Evolutionary conservation across 176 grass and related monocot species (phyloP).

Genomic region (Puccinellia tenuiflora): DNA sequence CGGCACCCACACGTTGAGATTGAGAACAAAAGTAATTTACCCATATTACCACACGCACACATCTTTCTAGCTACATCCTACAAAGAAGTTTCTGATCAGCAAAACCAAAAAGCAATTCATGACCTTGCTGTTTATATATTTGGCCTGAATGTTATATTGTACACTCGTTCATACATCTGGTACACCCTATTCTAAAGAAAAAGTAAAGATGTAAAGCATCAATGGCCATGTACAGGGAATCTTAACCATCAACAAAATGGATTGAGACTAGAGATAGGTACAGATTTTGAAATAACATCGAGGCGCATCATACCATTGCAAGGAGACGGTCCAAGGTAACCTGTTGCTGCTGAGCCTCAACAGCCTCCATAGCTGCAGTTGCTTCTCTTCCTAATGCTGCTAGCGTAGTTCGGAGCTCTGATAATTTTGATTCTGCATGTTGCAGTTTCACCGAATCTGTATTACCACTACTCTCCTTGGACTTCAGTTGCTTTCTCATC

Average conservation of each 20-base stretch:
- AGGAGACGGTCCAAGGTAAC: slow-evolving; percentile 76
- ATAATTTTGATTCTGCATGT: slow-evolving; percentile 97
- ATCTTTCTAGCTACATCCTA: background rate
- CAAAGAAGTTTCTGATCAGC: background rate
- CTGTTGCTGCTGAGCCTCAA: slow-evolving; percentile 84
- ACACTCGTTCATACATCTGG: background rate
- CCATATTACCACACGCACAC: background rate
- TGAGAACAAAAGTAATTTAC: background rate
- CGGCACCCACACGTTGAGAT: background rate
- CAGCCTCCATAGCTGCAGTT: slow-evolving; percentile 90
- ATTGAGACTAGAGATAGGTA: background rate
- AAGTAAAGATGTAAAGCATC: background rate
- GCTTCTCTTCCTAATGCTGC: slow-evolving; percentile 88
- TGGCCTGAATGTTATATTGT: background rate
- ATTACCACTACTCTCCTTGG: slow-evolving; percentile 66
- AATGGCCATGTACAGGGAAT: background rate
- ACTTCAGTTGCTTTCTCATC: slow-evolving; percentile 90
- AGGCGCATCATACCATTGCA: slow-evolving; percentile 57
- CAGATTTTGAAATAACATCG: background rate
- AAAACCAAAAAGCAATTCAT: background rate
- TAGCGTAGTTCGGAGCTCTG: slow-evolving; percentile 65
- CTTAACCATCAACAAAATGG: background rate
- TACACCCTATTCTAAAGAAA: background rate
- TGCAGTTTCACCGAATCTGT: slow-evolving; percentile 74
- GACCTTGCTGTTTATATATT: background rate